Evolutionary conservation across 768 basidiomycete genomes (phyloP).

Genomic region (Cystobasidium ongulense): DNA sequence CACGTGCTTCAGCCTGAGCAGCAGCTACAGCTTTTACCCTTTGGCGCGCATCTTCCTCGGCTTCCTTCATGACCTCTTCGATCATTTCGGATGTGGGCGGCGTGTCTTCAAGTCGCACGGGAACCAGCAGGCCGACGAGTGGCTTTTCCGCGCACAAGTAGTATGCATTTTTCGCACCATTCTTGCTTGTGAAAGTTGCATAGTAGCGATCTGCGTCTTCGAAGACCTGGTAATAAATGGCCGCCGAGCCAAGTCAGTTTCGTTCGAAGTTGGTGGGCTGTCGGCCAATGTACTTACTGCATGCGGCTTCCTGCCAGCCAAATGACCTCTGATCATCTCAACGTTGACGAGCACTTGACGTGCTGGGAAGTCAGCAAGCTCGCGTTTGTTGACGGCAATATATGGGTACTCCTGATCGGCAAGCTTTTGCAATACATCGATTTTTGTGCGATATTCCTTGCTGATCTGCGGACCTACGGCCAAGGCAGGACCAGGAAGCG

Average conservation of each 20-base stretch:
- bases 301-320: not conserved
- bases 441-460: not conserved
- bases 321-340: not conserved
- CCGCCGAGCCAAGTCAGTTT: too few relatives aligned
- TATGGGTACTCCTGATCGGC: not conserved
- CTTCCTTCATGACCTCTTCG: not conserved
- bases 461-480: not conserved
- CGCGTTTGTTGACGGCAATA: not conserved
- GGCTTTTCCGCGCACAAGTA: not conserved
- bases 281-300: not conserved
- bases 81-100: not conserved
- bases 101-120: not conserved
- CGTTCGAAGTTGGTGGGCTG: too few relatives aligned
- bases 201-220: not conserved
- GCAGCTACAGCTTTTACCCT: not conserved
- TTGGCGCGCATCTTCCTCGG: not conserved
- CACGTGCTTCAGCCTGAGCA: not conserved
- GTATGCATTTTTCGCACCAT: not conserved
- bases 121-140: not conserved
- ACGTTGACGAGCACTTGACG: not conserved
- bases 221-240: not conserved
- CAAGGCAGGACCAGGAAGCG: not conserved
- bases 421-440: not conserved
- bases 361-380: not conserved
- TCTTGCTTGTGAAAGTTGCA: not conserved